Base-by-base conservation (phyloP, 2,329 filamentous ascomycete species). In the Geosmithia morbida region DNA sequence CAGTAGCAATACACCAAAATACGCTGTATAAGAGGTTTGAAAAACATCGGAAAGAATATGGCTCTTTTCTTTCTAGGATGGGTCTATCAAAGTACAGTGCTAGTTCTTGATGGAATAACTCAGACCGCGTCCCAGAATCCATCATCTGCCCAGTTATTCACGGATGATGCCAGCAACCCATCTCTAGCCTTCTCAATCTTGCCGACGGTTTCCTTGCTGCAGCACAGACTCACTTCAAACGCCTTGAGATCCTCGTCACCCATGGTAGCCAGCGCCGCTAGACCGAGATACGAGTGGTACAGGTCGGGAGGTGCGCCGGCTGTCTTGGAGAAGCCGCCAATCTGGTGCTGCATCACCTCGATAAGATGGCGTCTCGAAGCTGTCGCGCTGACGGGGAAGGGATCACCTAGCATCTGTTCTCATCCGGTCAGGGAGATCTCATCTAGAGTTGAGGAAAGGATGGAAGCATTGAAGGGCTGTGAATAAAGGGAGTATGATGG, bases 241-340 rank as follows among this genome's bases (percentile, higher is more conserved):
- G 68, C 64, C 51, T 82, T 83, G 39, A 97, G 60, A 0, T 77
- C 77, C 1, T 72, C 61, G 53, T 94, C 85, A 7, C 79, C 78
- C 61, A 88, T 75, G 16, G 86, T 75, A 0, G 83, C 79, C 40
- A 98, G 68, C 1, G 85, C 83, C 2, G 87, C 85, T 33, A 97
- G 74, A 0, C 88, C 92, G 29, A 97, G 75, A 60, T 89, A 96
- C 0, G 85, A 85, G 60, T 98, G 92, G 54, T 94, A 87, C 22
- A 97, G 71, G 66, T 87, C 85, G 13, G 85, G 85, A 43, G 76
- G 76, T 13, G 76, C 72, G 6, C 79, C 80, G 0, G 80, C 77
- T 11, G 71, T 63, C 58, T 92, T 90, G n/a, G 79, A 77, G 61
- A 92, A 92, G 1, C 86, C 86, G 42, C 86, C 86, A 20, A 96